Base-by-base conservation (phyloP, 2,329 filamentous ascomycete genomes). In the Cordyceps militaris region DNA sequence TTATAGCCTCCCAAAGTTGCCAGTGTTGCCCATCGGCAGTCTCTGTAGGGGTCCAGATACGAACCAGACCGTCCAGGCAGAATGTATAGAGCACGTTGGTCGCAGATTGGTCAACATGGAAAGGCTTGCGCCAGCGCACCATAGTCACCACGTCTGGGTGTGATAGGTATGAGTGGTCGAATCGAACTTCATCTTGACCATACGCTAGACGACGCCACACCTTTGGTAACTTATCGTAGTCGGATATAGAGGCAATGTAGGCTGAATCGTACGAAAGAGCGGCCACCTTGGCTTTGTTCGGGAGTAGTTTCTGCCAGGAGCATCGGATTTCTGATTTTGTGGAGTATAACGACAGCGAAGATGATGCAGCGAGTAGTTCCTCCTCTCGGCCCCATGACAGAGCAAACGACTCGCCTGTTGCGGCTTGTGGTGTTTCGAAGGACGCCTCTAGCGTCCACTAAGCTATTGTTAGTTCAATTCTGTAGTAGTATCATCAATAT, bases 41-140 rank as follows among this genome's bases (percentile, higher is more conserved):
- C 60, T 96, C 89, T 5, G 84, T 85, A 9, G 87, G 81, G 0
- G 87, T 86, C 93, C 93, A 99, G 42, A 97, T 81, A 47, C 92
- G 83, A 61, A 97, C 75, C 51, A 86, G 77, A 59, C 87, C 85
- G 69, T 99, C 94, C 14, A 84, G 80, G 64, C 91, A 95, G 62
- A 92, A 84, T 0, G 94, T 96, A 68, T 96, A 97, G 1, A 99
- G 79, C 0, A 96, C 87, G 70, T 96, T 94, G 40, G 94, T 88
- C 57, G 87, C 82, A 6, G 84, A 85, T 67, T 96, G 89, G 36
- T 93, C 89, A 14, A 84, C 74, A 66, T 94, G 84, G 61, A 84
- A 83, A 6, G 90, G 89, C 61, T 84, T 83, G 48, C 90, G 86
- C 95, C 95, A 99, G 69, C 93, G 86, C 60, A 96, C 74, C 60